Evolutionary conservation across 768 basidiomycete genomes (phyloP).

Genomic region (Calocybe gangraenosa): DNA sequence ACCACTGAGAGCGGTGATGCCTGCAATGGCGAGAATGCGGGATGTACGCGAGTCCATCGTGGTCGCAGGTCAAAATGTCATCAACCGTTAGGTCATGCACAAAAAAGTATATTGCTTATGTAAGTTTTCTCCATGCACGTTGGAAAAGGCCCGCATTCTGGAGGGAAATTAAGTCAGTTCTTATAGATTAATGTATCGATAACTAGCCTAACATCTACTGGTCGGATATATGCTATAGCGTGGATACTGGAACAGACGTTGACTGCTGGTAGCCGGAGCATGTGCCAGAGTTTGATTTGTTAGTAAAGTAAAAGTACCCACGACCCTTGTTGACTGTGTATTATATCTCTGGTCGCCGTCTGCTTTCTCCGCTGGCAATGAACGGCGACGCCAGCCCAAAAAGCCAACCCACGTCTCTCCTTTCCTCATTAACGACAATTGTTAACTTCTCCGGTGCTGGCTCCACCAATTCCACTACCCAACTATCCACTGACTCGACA

Average conservation of each 20-base stretch:
- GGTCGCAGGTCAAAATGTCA: conserved; percentile 9
- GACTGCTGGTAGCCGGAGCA: neutral
- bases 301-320: conserved; percentile 40
- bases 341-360: conserved; percentile 20
- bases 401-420: conserved; percentile 25
- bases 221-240: no score
- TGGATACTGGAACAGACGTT: neutral
- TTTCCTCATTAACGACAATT: conserved; percentile 23
- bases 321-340: conserved; percentile 30
- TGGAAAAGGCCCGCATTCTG: neutral
- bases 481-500: conserved; percentile 14
- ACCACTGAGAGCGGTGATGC: conserved; percentile 50
- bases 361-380: conserved; percentile 36
- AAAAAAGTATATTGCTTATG: conserved; percentile 16
- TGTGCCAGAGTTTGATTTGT: conserved; percentile 18
- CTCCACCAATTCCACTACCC: conserved; percentile 18
- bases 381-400: conserved; percentile 34
- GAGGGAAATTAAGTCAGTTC: neutral
- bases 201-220: no score
- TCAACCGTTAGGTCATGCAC: conserved; percentile 1
- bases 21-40: conserved; percentile 40
- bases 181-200: no score
- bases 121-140: conserved; percentile 11
- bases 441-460: conserved; percentile 26
- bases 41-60: conserved; percentile 37